phyloP scores from a whole-genome alignment of 371 early-diverging fungal genomes.

The Rhizopus microsporus region DNA sequence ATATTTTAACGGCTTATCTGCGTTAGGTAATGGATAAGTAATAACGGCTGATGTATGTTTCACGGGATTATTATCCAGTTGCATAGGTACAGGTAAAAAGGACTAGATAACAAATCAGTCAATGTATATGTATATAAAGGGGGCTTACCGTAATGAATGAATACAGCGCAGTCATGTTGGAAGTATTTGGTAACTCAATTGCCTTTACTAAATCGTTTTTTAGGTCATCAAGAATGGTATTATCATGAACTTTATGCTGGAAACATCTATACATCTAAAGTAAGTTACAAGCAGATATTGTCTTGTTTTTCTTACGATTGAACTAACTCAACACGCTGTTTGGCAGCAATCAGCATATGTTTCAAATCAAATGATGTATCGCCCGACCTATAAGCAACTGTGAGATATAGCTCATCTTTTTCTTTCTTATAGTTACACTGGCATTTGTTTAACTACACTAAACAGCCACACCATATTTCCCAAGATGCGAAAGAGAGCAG shows the following conservation, averaged over 20 bases:
- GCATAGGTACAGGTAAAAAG: slow-evolving; percentile 38
- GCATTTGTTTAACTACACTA: slow-evolving; percentile 50
- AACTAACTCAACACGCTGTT: slow-evolving; percentile 34
- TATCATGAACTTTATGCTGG: slow-evolving; percentile 16
- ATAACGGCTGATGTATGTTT: slow-evolving; percentile 43
- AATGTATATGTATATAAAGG: background rate
- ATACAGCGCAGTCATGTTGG: slow-evolving; percentile 30
- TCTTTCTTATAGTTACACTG: slow-evolving; percentile 35
- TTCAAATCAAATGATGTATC: slow-evolving; percentile 27
- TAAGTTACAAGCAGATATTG: background rate
- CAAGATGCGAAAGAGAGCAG: slow-evolving; percentile 50
- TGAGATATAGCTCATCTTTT: background rate
- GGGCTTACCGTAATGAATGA: slow-evolving; percentile 37
- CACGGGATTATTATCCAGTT: slow-evolving; percentile 31
- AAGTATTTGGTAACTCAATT: slow-evolving; percentile 24
- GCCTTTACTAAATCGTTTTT: slow-evolving; percentile 29
- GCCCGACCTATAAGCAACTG: slow-evolving; percentile 12
- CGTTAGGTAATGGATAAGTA: slow-evolving; percentile 36
- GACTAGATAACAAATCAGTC: slow-evolving; percentile 24
- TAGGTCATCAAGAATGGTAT: slow-evolving; percentile 18
- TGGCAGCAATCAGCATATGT: slow-evolving; percentile 37
- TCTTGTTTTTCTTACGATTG: slow-evolving; percentile 4
- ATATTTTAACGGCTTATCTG: slow-evolving; percentile 45
- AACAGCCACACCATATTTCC: slow-evolving; percentile 60
- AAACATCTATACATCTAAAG: slow-evolving; percentile 14